Conservation (phyloP, 1,284 basidiomycete genomes). For the Leccinum subatratum region DNA sequence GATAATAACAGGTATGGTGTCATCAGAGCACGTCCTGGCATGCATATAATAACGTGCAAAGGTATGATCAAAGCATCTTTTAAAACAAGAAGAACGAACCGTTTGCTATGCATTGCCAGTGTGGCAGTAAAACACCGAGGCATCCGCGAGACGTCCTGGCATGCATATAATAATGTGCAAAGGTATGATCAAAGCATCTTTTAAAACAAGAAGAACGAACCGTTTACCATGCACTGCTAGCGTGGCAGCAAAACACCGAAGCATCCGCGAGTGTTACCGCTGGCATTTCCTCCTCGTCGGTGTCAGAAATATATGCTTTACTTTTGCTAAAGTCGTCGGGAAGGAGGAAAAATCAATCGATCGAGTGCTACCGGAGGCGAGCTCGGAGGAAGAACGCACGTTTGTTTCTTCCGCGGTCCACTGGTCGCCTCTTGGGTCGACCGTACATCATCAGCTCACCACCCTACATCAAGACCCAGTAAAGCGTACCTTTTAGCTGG, state of each 20-base stretch:
- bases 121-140: neutral
- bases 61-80: neutral
- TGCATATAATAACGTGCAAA: neutral
- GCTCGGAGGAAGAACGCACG: constrained; percentile 41
- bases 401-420: too few species aligned
- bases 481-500: constrained; percentile 59
- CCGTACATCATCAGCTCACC: neutral
- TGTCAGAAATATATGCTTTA: constrained; percentile 73
- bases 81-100: neutral
- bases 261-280: neutral
- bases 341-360: neutral
- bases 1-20: constrained; percentile 18
- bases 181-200: too few species aligned
- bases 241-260: neutral
- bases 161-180: too few species aligned
- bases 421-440: constrained; percentile 41
- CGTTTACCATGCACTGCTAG: neutral
- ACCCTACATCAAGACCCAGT: neutral
- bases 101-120: too few species aligned
- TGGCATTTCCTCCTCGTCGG: constrained; percentile 69
- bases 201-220: neutral
- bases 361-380: neutral
- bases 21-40: constrained; percentile 17
- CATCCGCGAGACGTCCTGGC: too few species aligned
- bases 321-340: constrained; percentile 54